Percentiles rank a stretch among this genome's conserved stretches.
Conservation (phyloP, 2,329 filamentous ascomycete genomes). For the Cercospora canescens region DNA sequence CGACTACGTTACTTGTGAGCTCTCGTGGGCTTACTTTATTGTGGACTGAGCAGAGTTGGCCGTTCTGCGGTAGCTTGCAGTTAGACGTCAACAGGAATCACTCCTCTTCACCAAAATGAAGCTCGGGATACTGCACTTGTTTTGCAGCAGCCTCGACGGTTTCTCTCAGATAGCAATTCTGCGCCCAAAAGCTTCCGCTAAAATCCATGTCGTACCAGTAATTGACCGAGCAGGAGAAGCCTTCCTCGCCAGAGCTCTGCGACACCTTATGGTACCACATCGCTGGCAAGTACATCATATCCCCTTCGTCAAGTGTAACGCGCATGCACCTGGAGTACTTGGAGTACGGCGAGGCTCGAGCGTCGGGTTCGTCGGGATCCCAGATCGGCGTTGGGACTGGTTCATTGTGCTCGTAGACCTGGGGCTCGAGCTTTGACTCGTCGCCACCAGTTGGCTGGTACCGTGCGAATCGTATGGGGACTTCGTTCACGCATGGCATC, state of each 20-base stretch:
- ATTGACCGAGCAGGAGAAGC: constrained; percentile 75
- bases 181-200: constrained; percentile 65
- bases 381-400: constrained; percentile 69
- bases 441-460: constrained; percentile 50
- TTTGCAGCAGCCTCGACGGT: constrained; percentile 18
- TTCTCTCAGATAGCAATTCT: constrained; percentile 52
- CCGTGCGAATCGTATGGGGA: constrained; percentile 55
- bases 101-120: constrained; percentile 7
- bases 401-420: constrained; percentile 39
- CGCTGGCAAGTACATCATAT: constrained; percentile 80
- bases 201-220: constrained; percentile 84
- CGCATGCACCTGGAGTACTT: constrained; percentile 59
- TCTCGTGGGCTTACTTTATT: background rate
- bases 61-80: background rate
- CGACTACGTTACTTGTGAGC: background rate
- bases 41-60: background rate
- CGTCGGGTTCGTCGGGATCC: constrained; percentile 65
- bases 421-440: constrained; percentile 33
- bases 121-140: constrained; percentile 27
- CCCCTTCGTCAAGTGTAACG: constrained; percentile 70
- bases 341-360: constrained; percentile 59
- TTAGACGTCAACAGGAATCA: background rate
- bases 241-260: constrained; percentile 67
- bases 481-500: constrained; percentile 68
- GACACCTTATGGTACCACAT: constrained; percentile 86